Evolutionary conservation across 2,329 filamentous ascomycete species (phyloP), one percentile per base, ranked within the genome.

Genomic region (Elsinoe batatas): DNA sequence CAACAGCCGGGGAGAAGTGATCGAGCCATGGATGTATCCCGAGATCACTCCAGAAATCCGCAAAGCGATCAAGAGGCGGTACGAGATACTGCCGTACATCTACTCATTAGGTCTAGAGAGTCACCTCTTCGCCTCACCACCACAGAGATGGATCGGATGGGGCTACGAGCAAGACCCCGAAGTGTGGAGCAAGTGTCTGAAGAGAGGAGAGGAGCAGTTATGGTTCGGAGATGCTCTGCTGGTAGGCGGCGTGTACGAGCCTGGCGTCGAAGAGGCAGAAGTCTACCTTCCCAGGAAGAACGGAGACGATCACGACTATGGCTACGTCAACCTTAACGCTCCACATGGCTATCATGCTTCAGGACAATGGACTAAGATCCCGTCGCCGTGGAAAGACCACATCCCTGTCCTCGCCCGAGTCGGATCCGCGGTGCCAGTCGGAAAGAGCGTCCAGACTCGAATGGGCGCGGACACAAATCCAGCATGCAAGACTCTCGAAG

Each of bases 1-100:
- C 67, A 87, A 83, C 62, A 74, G 74, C 0, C 75, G 86, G 20
- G 85, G 85, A 6, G 84, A 86, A 35, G 84, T 88, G 0, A 88
- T 88, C 57, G 84, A 88, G 69, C 85, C 85, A 0, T 88, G 84
- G 83, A 87, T 88, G 83, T 85, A 88, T 63, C 82, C 83, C 0
- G 78, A 83, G 35, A 81, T 82, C 26, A 82, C 82, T 0, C 79
- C 78, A 0, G 68, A 84, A 1, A 73, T 88, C 12, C 78, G 85
- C 13, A 76, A 76, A 53, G 76, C 82, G 1, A 87, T 89, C 66
- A 82, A 83, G 68, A 77, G 85, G 5, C 77, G 85, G 32, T 88
- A 89, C 64, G 83, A 84, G 59, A 72, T 88, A 54, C 78, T 88
- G 7, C 85, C 85, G 0, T 88, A 87, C 65, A 76, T 85, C 6